Evolutionary conservation across 2,329 filamentous ascomycete species (phyloP).

Genomic region (Xylariomycetidae sp.): DNA sequence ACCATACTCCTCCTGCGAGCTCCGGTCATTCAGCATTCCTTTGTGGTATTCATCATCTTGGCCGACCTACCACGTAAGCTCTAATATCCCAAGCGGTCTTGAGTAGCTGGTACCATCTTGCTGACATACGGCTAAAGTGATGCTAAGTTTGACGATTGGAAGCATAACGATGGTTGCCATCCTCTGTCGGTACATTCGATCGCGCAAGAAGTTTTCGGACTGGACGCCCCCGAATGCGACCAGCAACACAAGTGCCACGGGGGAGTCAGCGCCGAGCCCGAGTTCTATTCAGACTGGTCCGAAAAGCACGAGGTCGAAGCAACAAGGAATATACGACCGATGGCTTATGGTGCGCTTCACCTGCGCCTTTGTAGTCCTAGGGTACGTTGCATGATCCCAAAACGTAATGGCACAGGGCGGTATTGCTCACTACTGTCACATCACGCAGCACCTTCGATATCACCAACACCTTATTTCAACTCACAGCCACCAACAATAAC

Average conservation of each 20-base stretch:
- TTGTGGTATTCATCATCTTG: slow-evolving; percentile 18
- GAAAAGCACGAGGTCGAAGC: slow-evolving; percentile 1
- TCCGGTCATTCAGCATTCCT: slow-evolving; percentile 13
- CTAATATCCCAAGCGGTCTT: too few relatives aligned
- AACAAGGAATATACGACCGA: slow-evolving; percentile 19
- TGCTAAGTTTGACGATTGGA: slow-evolving; percentile 16
- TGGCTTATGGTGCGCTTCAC: slow-evolving; percentile 25
- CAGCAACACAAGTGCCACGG: not conserved
- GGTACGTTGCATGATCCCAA: slow-evolving; percentile 7
- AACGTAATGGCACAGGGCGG: too few relatives aligned
- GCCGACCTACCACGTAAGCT: slow-evolving; percentile 21
- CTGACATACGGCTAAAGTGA: too few relatives aligned
- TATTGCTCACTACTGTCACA: not conserved
- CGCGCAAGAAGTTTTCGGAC: slow-evolving; percentile 18
- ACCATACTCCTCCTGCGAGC: slow-evolving; percentile 18
- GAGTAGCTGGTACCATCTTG: too few relatives aligned
- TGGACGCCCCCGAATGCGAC: slow-evolving; percentile 11
- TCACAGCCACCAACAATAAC: slow-evolving; percentile 17
- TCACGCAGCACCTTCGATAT: slow-evolving; percentile 18
- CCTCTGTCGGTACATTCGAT: slow-evolving; percentile 15
- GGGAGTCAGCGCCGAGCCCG: not conserved
- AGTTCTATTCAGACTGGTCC: slow-evolving; percentile 1
- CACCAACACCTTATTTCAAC: slow-evolving; percentile 22
- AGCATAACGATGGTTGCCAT: slow-evolving; percentile 20
- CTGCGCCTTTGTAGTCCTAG: slow-evolving; percentile 18